Evolutionary conservation across 768 basidiomycete genomes (phyloP), one percentile per base, ranked within the genome.

Genomic region (Panus rudis): DNA sequence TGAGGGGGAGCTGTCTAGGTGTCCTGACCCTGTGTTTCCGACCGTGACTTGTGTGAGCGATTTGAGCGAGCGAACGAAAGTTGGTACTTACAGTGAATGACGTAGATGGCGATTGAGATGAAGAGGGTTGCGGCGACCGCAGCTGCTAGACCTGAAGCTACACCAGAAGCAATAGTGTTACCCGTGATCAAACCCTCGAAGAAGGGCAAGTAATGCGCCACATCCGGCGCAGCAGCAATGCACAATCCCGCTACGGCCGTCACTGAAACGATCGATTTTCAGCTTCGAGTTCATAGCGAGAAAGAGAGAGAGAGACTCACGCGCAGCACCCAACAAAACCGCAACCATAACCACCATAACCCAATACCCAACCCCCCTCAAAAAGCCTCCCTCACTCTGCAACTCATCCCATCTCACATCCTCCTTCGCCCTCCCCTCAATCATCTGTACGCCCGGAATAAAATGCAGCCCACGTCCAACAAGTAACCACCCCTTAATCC

Each of bases 391-490:
- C 57, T 78, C 73, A 47, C 73, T 69, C 60, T 85, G 83, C 38
- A 90, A 63, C 20, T 84, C 78, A 45, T 81, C 78, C 86, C 87
- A 92, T 42, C 82, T 64, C 26, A 92, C 77, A 58, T 90, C 87
- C 54, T 90, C 86, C 59, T 85, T 88, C 12, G 85, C 81, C 46
- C 83, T 65, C 2, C 88, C 88, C 55, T 86, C 81, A 19, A 92
- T 87, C 26, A 83, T 63, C 56, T 84, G 66, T 4, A 83, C 61
- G 2, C 78, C 78, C 23, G 77, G 78, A 21, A 90, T 58, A 51
- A 70, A 73, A 42, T 77, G 62, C 46, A 89, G 58, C 1, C 84
- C 85, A 21, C 76, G 69, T 7, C 88, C 88, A 30, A 86, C 72
- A 56, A 92, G 62, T 41, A 92, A 56, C 84, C 86, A 90, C 0